Evolutionary conservation across 2,329 filamentous ascomycete species (phyloP).

Genomic region (Ophiostoma pallidulum): DNA sequence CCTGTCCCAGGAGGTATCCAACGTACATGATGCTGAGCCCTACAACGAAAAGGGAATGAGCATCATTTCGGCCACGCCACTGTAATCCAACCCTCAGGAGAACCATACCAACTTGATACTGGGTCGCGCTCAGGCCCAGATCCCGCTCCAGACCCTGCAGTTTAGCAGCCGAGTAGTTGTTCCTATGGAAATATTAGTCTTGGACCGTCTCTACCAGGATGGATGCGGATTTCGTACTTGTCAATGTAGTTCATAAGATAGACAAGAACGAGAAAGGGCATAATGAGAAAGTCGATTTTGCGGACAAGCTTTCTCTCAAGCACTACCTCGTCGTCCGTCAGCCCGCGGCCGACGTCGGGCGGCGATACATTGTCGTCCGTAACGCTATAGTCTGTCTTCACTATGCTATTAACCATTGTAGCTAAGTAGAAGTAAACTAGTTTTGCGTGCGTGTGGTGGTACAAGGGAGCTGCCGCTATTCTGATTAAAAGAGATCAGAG

Average conservation of each 20-base stretch:
- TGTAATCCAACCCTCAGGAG: no score
- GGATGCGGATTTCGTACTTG: constrained; percentile 18
- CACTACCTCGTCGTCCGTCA: background rate
- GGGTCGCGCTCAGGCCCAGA: constrained; percentile 7
- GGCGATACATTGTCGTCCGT: no score
- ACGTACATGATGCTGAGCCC: constrained; percentile 17
- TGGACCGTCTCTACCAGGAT: background rate
- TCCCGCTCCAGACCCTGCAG: background rate
- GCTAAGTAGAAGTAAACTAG: no score
- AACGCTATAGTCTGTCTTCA: no score
- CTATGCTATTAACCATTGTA: no score
- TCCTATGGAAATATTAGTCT: background rate
- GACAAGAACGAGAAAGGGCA: constrained; percentile 54
- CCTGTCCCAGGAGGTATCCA: constrained; percentile 16
- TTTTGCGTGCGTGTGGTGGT: no score
- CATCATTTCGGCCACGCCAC: no score
- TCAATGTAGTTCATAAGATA: constrained; percentile 58
- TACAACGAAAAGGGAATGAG: no score
- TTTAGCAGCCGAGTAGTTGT: constrained; percentile 6
- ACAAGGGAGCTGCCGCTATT: no score
- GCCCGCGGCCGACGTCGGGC: background rate
- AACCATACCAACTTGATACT: background rate
- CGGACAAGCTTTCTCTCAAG: constrained; percentile 45
- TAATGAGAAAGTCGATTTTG: constrained; percentile 51
- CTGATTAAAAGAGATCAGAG: no score